A percentile compares a stretch with the other conserved stretches of the same genome.
Evolutionary conservation across 768 basidiomycete genomes (phyloP).

Genomic region (Agrocybe pediades): DNA sequence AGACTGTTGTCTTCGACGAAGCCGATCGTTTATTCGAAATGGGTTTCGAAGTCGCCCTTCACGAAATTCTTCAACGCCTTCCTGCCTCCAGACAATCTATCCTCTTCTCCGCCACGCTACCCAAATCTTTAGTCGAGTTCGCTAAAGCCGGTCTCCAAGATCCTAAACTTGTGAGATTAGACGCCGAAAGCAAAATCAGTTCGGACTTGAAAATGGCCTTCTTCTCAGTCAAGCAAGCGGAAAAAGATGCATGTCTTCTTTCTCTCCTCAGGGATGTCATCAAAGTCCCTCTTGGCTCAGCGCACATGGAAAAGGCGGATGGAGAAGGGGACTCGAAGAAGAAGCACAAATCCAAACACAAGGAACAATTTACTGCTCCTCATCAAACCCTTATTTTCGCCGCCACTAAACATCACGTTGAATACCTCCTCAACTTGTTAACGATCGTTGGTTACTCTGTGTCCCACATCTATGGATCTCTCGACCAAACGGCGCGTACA

Average conservation of each 20-base stretch:
- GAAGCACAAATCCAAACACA: conserved; percentile 54
- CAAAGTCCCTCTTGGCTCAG: conserved; percentile 64
- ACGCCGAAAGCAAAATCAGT: conserved; percentile 95
- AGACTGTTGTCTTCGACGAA: conserved; percentile 96
- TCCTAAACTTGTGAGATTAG: conserved; percentile 94
- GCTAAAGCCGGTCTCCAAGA: conserved; percentile 95
- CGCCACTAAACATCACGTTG: conserved; percentile 98
- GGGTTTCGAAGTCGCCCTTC: conserved; percentile 92
- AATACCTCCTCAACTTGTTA: conserved; percentile 84
- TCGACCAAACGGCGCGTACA: conserved; percentile 89
- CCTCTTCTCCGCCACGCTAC: conserved; percentile 95
- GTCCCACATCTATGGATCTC: conserved; percentile 93
- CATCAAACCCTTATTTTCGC: conserved; percentile 95
- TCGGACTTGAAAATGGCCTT: conserved; percentile 93
- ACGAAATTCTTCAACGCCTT: conserved; percentile 89
- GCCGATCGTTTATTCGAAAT: conserved; percentile 98
- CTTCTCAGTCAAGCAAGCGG: conserved; percentile 87
- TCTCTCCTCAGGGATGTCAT: conserved; percentile 86
- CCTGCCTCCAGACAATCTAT: conserved; percentile 88
- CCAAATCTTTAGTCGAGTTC: conserved; percentile 94
- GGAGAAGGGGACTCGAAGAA: conserved; percentile 36
- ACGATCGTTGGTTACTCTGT: conserved; percentile 82
- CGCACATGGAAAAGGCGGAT: conserved; percentile 29
- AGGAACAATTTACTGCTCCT: conserved; percentile 58
- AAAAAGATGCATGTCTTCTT: conserved; percentile 92